Conservation (phyloP, 2,329 filamentous ascomycete genomes). For the Piedraia hortae region DNA sequence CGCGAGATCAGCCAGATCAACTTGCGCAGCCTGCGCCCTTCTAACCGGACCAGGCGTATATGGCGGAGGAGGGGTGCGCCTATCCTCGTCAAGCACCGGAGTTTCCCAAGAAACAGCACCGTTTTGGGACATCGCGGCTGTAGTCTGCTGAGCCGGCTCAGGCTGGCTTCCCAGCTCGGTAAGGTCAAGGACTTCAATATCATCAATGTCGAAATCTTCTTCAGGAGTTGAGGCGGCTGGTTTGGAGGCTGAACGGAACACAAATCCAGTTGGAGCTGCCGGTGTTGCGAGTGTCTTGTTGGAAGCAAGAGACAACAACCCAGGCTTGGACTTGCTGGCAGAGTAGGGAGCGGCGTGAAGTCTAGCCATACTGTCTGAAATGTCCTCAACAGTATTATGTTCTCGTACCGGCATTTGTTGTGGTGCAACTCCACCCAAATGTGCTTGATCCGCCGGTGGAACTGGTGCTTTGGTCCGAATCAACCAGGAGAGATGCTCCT, state of each 20-base stretch:
- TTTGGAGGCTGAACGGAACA: neutral
- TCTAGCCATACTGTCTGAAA: too few relatives aligned
- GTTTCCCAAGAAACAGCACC: too few relatives aligned
- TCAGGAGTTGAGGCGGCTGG: neutral
- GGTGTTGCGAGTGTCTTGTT: neutral
- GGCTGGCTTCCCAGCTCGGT: too few relatives aligned
- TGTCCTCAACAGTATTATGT: too few relatives aligned
- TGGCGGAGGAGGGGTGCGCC: too few relatives aligned
- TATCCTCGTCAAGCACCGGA: too few relatives aligned
- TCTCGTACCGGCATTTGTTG: slow-evolving; percentile 1
- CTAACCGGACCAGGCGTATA: too few relatives aligned
- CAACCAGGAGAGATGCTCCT: slow-evolving; percentile 22
- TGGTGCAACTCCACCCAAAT: slow-evolving; percentile 1
- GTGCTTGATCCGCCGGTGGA: slow-evolving; percentile 6
- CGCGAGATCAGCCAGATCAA: too few relatives aligned
- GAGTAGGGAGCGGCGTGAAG: slow-evolving; percentile 18
- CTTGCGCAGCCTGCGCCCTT: too few relatives aligned
- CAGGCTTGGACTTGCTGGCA: slow-evolving; percentile 13
- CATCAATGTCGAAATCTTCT: neutral
- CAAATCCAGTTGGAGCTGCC: neutral
- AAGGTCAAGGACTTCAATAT: neutral
- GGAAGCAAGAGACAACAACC: slow-evolving; percentile 2
- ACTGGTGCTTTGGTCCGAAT: slow-evolving; percentile 18
- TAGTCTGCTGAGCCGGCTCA: too few relatives aligned
- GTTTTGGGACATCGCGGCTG: too few relatives aligned